phyloP scores from a whole-genome alignment of 371 early-diverging fungal genomes.

The Apophysomyces trapeziformis region DNA sequence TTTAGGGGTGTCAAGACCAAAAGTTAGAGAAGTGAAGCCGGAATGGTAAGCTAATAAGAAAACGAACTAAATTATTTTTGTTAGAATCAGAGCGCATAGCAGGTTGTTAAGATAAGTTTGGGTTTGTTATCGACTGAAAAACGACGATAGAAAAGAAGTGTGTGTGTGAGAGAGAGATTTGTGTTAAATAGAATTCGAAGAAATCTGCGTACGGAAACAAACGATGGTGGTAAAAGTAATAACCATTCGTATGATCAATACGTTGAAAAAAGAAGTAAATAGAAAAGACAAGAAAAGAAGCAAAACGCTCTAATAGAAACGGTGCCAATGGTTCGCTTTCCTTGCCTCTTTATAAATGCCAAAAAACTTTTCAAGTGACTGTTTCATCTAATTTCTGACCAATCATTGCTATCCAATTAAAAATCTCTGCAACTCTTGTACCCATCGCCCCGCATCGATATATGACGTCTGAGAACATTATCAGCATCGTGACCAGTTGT shows the following conservation, averaged over 20 bases:
- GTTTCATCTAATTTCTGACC: neutral
- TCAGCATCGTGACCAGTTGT: neutral
- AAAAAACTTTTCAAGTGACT: slow-evolving; percentile 9
- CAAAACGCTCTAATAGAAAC: neutral
- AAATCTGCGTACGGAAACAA: slow-evolving; percentile 22
- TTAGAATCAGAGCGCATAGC: slow-evolving; percentile 44
- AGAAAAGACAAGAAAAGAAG: slow-evolving; percentile 8
- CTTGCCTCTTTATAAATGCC: neutral
- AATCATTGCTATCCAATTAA: neutral
- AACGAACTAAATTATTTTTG: slow-evolving; percentile 44
- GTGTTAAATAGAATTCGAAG: slow-evolving; percentile 24
- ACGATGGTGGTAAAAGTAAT: slow-evolving; percentile 24
- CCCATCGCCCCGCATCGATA: neutral
- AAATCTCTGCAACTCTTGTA: neutral
- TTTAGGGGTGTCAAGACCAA: slow-evolving; percentile 49
- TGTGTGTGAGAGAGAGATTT: slow-evolving; percentile 5
- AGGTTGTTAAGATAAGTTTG: slow-evolving; percentile 10
- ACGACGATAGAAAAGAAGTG: slow-evolving; percentile 14
- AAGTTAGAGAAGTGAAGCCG: slow-evolving; percentile 57
- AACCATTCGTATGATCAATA: slow-evolving; percentile 30
- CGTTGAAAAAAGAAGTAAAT: slow-evolving; percentile 14
- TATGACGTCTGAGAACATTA: neutral
- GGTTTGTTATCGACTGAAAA: slow-evolving; percentile 14
- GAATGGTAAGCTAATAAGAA: slow-evolving; percentile 51
- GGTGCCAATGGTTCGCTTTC: neutral